Base-by-base conservation (phyloP, 495 filamentous ascomycete species). In the Darksidea phi region DNA sequence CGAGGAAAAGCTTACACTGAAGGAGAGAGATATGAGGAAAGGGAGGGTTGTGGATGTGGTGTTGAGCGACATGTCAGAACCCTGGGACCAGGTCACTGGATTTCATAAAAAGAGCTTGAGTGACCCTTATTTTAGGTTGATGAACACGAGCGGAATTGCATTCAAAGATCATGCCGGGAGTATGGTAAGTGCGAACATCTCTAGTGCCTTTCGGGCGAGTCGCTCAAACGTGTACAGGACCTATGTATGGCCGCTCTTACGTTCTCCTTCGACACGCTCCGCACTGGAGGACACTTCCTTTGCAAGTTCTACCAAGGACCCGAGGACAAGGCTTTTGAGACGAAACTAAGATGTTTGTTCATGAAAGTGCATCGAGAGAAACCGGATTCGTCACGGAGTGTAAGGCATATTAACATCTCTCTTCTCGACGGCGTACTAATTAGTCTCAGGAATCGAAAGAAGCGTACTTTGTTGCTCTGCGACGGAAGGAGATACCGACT, bases 1-100 rank as follows among this genome's bases (percentile, higher is more conserved):
- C 3, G 46, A 57, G 50, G 56, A 17, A 7, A 60, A 24, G 36
- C 4, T 66, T 51, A 23, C 61, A 28, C 36, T 67, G 62, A 62
- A 70, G 57, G 61, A 71, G 45, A 70, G 68, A 48, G 72, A 76
- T 32, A 58, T 64, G 51, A 52, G 51, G 17, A 51, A 63, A n/a
- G 69, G 72, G 25, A 79, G 80, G 62, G 85, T 86, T 69, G 93
- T 96, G 42, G 89, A 97, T 84, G 88, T 98, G 69, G 88, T 98
- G 67, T 76, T 98, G 67, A 95, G 89, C 81, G 94, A 98, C 86
- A 98, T 98, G 94, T 98, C 84, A 78, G 93, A 80, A 78, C 92
- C 94, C 89, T 96, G 90, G 91, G 75, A 80, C 64, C 87, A 89
- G 78, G 85, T 82, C 32, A 81, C 82, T 68, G 87, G 87, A 41